Conservation (phyloP, 2,329 filamentous ascomycete species). For the Penicillium sp. region DNA sequence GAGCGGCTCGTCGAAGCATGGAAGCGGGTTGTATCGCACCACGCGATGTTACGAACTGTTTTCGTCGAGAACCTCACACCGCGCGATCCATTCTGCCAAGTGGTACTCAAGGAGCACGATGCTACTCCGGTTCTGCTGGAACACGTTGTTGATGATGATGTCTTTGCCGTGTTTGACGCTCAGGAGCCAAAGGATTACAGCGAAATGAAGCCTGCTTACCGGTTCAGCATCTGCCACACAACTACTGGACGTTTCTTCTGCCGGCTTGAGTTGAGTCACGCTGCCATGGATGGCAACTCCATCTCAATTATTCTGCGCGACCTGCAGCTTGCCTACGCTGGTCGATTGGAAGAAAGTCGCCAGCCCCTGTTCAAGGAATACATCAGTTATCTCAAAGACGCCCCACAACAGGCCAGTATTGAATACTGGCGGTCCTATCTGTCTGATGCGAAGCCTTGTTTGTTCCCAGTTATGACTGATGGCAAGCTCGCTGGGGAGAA, state of each 20-base stretch:
- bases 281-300: slow-evolving; percentile 52
- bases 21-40: slow-evolving; percentile 32
- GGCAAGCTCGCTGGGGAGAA: slow-evolving; percentile 20
- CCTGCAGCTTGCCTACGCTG: slow-evolving; percentile 47
- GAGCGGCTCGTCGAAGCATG: slow-evolving; percentile 30
- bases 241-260: slow-evolving; percentile 40
- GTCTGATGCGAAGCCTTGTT: slow-evolving; percentile 32
- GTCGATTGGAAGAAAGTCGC: slow-evolving; percentile 37
- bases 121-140: slow-evolving; percentile 29
- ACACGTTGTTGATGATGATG: slow-evolving; percentile 31
- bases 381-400: slow-evolving; percentile 31
- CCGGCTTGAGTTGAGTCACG: slow-evolving; percentile 53
- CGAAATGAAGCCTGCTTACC: slow-evolving; percentile 42
- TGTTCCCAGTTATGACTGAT: slow-evolving; percentile 38
- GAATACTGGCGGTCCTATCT: slow-evolving; percentile 42
- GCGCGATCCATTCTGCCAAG: slow-evolving; percentile 34
- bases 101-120: slow-evolving; percentile 34
- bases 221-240: slow-evolving; percentile 47
- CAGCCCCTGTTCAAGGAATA: slow-evolving; percentile 39
- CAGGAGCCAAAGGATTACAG: slow-evolving; percentile 29
- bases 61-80: slow-evolving; percentile 36
- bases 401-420: slow-evolving; percentile 28
- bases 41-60: slow-evolving; percentile 39
- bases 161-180: slow-evolving; percentile 29
- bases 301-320: slow-evolving; percentile 51